These are phyloP conservation scores for Smallanthus sonchifolius DNA, from an alignment of 129 eudicot species.

Conservation along the genomic window DNA sequence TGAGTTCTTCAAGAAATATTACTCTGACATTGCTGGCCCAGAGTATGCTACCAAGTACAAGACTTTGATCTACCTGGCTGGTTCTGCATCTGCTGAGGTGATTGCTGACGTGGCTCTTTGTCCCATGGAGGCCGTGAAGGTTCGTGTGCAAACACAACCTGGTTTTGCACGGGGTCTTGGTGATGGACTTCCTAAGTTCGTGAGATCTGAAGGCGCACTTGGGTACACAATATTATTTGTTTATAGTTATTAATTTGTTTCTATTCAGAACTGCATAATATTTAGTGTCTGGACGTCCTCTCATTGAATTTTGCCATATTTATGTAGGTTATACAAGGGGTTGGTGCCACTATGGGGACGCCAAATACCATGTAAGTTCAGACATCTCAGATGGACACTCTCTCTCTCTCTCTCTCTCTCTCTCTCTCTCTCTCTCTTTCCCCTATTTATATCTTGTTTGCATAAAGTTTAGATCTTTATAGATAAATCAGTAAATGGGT, in stretches of 20 bases:
- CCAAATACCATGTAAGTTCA: conserved; percentile 76
- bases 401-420: background rate
- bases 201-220: conserved; percentile 69
- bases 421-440: too few relatives aligned
- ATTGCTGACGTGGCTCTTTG: conserved; percentile 85
- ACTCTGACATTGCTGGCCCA: conserved; percentile 83
- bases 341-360: conserved; percentile 93
- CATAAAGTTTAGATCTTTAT: background rate
- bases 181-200: conserved; percentile 79
- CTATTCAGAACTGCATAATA: background rate
- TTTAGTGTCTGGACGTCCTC: background rate
- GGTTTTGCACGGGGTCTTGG: conserved; percentile 77
- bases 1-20: conserved; percentile 85
- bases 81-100: conserved; percentile 84
- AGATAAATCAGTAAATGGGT: background rate
- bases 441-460: background rate
- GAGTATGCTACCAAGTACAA: conserved; percentile 81
- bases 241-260: background rate
- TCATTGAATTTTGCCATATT: background rate
- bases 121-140: conserved; percentile 85
- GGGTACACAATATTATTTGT: conserved; percentile 40
- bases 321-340: conserved; percentile 78
- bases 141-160: conserved; percentile 85
- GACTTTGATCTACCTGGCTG: conserved; percentile 82
- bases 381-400: background rate